These are phyloP conservation scores for Amanita inopinata DNA, from an alignment of 768 basidiomycete species.

Conservation along the genomic window DNA sequence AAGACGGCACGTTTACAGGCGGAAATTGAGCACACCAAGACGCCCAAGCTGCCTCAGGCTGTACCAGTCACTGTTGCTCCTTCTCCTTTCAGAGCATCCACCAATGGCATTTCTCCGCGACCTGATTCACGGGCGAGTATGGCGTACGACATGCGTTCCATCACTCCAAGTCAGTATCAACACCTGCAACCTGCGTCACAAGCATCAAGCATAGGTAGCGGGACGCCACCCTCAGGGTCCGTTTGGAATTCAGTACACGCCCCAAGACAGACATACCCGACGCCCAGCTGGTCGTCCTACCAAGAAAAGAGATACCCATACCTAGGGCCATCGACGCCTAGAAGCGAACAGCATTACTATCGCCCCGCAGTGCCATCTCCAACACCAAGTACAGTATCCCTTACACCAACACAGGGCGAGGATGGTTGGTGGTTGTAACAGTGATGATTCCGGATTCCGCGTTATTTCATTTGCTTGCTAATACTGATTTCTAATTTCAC, in stretches of 20 bases:
- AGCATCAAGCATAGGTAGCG: constrained; percentile 27
- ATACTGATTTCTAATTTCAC: constrained; percentile 6
- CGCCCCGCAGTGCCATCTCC: constrained; percentile 49
- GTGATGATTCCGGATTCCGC: neutral
- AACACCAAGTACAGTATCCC: constrained; percentile 66
- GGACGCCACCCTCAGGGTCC: constrained; percentile 43
- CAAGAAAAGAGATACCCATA: constrained; percentile 23
- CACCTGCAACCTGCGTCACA: constrained; percentile 21
- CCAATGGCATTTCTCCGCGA: constrained; percentile 38
- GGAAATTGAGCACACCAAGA: constrained; percentile 45
- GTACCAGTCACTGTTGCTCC: constrained; percentile 16
- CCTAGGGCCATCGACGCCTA: constrained; percentile 27
- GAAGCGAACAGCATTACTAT: constrained; percentile 19
- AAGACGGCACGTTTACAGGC: constrained; percentile 47
- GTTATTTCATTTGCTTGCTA: neutral
- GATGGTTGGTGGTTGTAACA: constrained; percentile 74
- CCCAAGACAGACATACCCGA: constrained; percentile 22
- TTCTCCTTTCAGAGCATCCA: constrained; percentile 13
- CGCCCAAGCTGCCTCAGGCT: constrained; percentile 13
- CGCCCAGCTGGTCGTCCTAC: constrained; percentile 7
- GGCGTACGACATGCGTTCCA: constrained; percentile 39
- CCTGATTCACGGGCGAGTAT: constrained; percentile 74
- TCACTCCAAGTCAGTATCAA: constrained; percentile 42
- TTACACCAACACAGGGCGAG: constrained; percentile 55
- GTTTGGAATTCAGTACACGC: constrained; percentile 70